phyloP scores from a whole-genome alignment of 176 grass and related monocot species.

The Juncus inflexus region DNA sequence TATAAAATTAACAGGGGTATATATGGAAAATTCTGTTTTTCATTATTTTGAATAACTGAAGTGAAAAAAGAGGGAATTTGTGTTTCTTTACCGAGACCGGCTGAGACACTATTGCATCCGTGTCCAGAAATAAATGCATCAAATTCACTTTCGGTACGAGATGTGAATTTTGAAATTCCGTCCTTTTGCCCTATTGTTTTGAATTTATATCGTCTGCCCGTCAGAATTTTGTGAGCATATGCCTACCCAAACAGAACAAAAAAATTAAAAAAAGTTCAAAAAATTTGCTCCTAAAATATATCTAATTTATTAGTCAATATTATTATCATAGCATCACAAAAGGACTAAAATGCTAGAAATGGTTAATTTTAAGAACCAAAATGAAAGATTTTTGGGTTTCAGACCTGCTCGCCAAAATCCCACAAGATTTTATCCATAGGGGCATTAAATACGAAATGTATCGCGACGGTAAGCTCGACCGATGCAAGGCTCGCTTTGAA shows the following conservation, averaged over 20 bases:
- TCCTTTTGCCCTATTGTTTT: slow-evolving; percentile 60
- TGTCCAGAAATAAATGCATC: slow-evolving; percentile 71
- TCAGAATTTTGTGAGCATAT: slow-evolving; percentile 85
- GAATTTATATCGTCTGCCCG: slow-evolving; percentile 53
- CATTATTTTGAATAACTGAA: slow-evolving; percentile 1
- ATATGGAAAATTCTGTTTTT: slow-evolving; percentile 11
- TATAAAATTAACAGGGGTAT: neutral
- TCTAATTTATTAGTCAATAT: neutral
- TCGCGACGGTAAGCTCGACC: slow-evolving; percentile 54
- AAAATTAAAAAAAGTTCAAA: neutral
- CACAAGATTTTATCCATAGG: slow-evolving; percentile 77
- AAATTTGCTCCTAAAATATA: slow-evolving; percentile 9
- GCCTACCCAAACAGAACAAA: slow-evolving; percentile 38
- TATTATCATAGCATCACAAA: neutral
- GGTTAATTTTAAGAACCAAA: neutral
- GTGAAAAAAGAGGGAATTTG: neutral
- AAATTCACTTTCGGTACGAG: slow-evolving; percentile 68
- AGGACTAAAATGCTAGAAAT: neutral
- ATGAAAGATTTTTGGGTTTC: neutral
- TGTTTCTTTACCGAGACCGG: slow-evolving; percentile 46
- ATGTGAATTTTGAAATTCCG: slow-evolving; percentile 68
- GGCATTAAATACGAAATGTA: slow-evolving; percentile 73
- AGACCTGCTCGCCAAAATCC: slow-evolving; percentile 74
- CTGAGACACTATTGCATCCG: slow-evolving; percentile 80
- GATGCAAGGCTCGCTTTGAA: slow-evolving; percentile 40